A percentile compares a stretch with the other conserved stretches of the same genome.
Evolutionary conservation across 495 filamentous ascomycete species (phyloP).

Genomic region (Aspergillus sclerotiicarbonarius): DNA sequence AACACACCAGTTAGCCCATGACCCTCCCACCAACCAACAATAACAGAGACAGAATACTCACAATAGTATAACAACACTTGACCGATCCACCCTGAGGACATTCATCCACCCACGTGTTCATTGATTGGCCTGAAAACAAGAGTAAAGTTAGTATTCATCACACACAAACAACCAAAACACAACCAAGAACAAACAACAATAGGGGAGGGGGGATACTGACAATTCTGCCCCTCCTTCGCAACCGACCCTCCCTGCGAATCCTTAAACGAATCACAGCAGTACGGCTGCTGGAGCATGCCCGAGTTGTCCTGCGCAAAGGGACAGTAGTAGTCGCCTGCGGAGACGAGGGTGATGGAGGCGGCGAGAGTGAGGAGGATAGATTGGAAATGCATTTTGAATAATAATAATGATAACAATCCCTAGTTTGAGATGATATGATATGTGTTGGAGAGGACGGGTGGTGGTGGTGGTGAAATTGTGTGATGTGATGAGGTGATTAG

Average conservation of each 20-base stretch:
- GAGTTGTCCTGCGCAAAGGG: conserved; percentile 34
- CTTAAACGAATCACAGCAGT: conserved; percentile 35
- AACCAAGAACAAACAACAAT: background rate
- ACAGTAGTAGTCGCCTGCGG: conserved; percentile 32
- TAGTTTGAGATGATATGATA: no score
- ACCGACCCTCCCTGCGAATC: conserved; percentile 20
- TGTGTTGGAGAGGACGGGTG: background rate
- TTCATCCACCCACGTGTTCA: background rate
- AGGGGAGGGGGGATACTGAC: no score
- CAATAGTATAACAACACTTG: conserved; percentile 22
- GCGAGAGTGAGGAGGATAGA: conserved; percentile 24
- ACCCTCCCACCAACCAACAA: background rate
- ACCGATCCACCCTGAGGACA: conserved; percentile 16
- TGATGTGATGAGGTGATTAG: background rate
- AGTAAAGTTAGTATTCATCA: no score
- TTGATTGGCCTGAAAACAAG: conserved; percentile 13
- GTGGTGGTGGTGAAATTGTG: background rate
- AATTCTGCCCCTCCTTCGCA: conserved; percentile 29
- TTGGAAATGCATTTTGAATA: conserved; percentile 34
- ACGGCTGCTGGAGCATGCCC: conserved; percentile 36
- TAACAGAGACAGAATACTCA: conserved; percentile 11
- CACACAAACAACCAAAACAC: background rate
- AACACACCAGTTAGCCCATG: background rate
- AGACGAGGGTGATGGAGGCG: conserved; percentile 22
- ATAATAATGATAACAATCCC: no score